Conservation (phyloP, 176 grass and related monocot genomes). For the Carex littledalei region DNA sequence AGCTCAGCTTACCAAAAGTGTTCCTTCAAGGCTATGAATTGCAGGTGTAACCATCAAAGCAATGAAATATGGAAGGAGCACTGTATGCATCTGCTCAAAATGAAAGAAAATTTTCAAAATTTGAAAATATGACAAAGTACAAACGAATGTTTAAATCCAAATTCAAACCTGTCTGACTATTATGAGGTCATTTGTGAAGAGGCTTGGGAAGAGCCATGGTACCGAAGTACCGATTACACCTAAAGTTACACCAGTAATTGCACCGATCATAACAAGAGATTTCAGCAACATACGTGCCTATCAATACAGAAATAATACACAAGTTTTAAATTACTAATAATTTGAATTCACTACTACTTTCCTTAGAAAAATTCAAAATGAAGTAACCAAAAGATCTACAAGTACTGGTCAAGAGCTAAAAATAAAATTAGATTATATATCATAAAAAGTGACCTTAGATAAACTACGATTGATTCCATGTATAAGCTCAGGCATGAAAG, state of each 20-base stretch:
- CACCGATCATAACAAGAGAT: slow-evolving; percentile 82
- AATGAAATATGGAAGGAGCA: slow-evolving; percentile 79
- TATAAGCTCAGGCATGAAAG: slow-evolving; percentile 93
- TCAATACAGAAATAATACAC: background rate
- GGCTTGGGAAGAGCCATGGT: slow-evolving; percentile 63
- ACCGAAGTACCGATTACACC: slow-evolving; percentile 59
- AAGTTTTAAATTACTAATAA: background rate
- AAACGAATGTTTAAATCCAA: slow-evolving; percentile 19
- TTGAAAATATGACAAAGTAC: background rate
- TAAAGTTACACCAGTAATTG: slow-evolving; percentile 52
- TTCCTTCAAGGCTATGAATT: slow-evolving; percentile 86
- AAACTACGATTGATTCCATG: slow-evolving; percentile 84
- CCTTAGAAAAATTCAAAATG: background rate
- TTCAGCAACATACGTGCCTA: slow-evolving; percentile 89
- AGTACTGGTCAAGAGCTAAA: background rate
- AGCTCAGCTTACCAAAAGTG: slow-evolving; percentile 67
- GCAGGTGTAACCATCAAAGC: slow-evolving; percentile 77
- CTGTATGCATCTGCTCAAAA: slow-evolving; percentile 66
- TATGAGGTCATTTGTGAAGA: slow-evolving; percentile 67
- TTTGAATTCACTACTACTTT: background rate
- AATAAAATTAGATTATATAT: background rate
- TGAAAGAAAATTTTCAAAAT: slow-evolving; percentile 19
- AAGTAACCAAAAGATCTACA: background rate
- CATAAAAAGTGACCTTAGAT: slow-evolving; percentile 48
- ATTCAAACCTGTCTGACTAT: slow-evolving; percentile 62